Base-by-base conservation (phyloP, 2,329 filamentous ascomycete genomes). In the Trichoderma sp. region DNA sequence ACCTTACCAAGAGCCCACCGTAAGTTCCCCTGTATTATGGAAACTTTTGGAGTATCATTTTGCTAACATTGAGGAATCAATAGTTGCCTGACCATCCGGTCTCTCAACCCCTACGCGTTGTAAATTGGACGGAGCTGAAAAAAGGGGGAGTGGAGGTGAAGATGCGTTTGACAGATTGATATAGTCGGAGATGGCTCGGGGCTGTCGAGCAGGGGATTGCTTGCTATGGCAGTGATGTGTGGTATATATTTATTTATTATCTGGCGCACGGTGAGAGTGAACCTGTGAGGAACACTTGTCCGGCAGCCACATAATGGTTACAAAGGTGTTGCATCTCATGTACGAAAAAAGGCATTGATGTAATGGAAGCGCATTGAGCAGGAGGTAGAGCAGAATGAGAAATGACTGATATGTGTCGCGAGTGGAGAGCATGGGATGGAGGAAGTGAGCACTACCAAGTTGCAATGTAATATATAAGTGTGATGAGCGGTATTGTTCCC, bases 1-100 rank as follows among this genome's bases (percentile, higher is more conserved):
- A 99, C 82, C 87, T 99, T 76, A 92, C 86, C 82, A 99, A 99
- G 92, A 98, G 94, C 83, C 95, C 95, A 82, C 95, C 95, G 94
- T 99, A 91, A 89, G 95, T 94, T 57, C 27, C 37, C 9, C 5
- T n/a, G 8, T 12, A 54, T n/a, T 4, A 35, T 29, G n/a, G n/a
- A 45, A 45, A 5, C 39, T 17, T 27, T 32, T 35, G 8, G 15
- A 64, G 7, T 17, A 34, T 10, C 22, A 27, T 2, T 10, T 27
- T 67, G 58, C 77, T 77, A 72, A 79, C 70, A 34, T 48, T 27
- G 32, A 53, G 37, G 34, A 50, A 15, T 17, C 17, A 45, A 70
- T 63, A 93, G 91, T 73, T 94, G 91, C 83, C 80, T 94, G 79
- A 93, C 91, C n/a, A 93, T 93, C 76, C 89, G 91, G 70, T 93